These are phyloP conservation scores for Komagataella pseudopastoris DNA, from an alignment of 805 yeast species.

Conservation along the genomic window DNA sequence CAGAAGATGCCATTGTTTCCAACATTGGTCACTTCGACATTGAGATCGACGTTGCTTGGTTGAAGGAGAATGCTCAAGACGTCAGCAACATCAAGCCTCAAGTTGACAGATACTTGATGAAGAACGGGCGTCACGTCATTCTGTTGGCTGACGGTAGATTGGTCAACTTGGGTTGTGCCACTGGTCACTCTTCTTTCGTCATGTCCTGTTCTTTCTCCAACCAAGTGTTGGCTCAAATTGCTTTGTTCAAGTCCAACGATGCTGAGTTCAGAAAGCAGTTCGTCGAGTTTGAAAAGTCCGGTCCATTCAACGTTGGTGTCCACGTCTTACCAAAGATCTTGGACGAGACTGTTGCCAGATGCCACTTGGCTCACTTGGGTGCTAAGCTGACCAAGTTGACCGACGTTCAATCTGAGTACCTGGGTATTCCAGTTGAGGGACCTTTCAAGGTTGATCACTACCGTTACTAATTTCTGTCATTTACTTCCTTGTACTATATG, in stretches of 20 bases:
- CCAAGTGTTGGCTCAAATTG: slow-evolving; percentile 98
- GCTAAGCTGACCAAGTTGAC: slow-evolving; percentile 72
- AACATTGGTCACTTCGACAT: slow-evolving; percentile 99
- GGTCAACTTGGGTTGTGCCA: slow-evolving; percentile 98
- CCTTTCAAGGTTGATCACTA: slow-evolving; percentile 97
- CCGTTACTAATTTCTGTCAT: slow-evolving; percentile 59
- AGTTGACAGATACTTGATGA: slow-evolving; percentile 92
- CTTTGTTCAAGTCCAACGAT: slow-evolving; percentile 84
- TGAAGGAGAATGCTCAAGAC: slow-evolving; percentile 85
- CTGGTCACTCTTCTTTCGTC: slow-evolving; percentile 98
- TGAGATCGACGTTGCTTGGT: slow-evolving; percentile 99
- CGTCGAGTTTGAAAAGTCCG: slow-evolving; percentile 88
- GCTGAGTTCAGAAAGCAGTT: slow-evolving; percentile 61
- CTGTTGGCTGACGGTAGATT: slow-evolving; percentile 98
- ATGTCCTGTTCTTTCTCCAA: slow-evolving; percentile 99
- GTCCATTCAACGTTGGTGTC: slow-evolving; percentile 84
- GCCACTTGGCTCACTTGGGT: slow-evolving; percentile 91
- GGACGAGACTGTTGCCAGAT: slow-evolving; percentile 97
- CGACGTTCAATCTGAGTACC: slow-evolving; percentile 81
- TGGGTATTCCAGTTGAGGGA: slow-evolving; percentile 84
- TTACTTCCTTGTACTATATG: slow-evolving; percentile 3
- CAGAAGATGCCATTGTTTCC: slow-evolving; percentile 98
- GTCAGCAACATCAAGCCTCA: slow-evolving; percentile 97
- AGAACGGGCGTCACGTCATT: slow-evolving; percentile 85
- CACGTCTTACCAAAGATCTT: slow-evolving; percentile 95